Base-by-base conservation (phyloP, 257 asterid genomes). In the Cinchona pubescens region DNA sequence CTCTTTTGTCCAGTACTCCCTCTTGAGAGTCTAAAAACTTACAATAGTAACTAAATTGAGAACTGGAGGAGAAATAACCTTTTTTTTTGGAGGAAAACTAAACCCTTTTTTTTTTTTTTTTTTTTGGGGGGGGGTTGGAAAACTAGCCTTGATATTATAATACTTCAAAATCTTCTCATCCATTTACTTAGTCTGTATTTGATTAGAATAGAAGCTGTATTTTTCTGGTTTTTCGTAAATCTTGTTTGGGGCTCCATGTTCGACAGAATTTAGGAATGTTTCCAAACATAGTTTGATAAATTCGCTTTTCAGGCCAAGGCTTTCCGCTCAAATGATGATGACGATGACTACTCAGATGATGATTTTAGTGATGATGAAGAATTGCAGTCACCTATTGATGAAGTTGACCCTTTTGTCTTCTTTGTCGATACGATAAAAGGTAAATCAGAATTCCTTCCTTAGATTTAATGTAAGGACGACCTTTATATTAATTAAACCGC, bases 301-400 rank as follows among this genome's bases (percentile, higher is more conserved):
- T 51, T 42, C 34, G 51, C 51, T 45, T 76, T 82, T 37, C 91
- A 95, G 98, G 97, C 99, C 37, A 91, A 86, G 86, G 91, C 96
- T 73, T 92, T 90, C 86, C 96, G 91, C 51, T 35, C 87, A 18
- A 45, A 82, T 76, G 96, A 92, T 30, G 88, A 79, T 10, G 96
- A 88, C 14, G 94, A 91, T 21, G 97, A 92, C 0, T 90, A 88
- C 83, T 79, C 90, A 0, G 97, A 90, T 72, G 99, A 92, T 51
- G 98, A 91, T 85, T 90, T 91, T 80, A 93, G 97, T 81, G 99
- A 93, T n/a, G 99, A 91, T 61, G 98, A 92, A 78, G 99, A 95
- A 69, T 67, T 93, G 85, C 99, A 95, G 59, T 95, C 99, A 14
- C 99, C 99, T 42, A 89, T 95, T 48, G 98, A 95, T 84, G 97